Percentiles rank a stretch among this genome's conserved stretches.
Conservation (phyloP, 768 basidiomycete genomes). For the Symmetrospora coprosmae region DNA sequence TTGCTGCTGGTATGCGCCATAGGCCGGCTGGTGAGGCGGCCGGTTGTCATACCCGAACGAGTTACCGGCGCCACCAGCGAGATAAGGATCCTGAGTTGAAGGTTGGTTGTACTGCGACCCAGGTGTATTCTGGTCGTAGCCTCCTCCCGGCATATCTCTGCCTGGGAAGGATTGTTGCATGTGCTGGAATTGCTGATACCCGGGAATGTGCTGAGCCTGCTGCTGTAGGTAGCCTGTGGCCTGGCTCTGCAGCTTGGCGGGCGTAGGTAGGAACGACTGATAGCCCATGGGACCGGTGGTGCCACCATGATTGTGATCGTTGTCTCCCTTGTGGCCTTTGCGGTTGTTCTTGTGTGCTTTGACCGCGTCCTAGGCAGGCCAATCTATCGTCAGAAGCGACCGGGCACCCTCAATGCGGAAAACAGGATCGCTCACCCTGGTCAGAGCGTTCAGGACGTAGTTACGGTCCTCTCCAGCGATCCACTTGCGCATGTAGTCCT, state of each 20-base stretch:
- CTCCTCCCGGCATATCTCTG: too few species aligned
- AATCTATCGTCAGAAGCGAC: background rate
- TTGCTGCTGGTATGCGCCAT: too few species aligned
- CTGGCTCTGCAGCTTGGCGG: too few species aligned
- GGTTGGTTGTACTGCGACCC: too few species aligned
- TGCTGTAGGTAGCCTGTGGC: conserved; percentile 44
- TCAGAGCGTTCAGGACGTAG: conserved; percentile 44
- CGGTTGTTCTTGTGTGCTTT: conserved; percentile 61
- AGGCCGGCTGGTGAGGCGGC: too few species aligned
- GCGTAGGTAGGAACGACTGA: conserved; percentile 37
- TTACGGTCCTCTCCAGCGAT: conserved; percentile 42
- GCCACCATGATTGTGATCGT: too few species aligned
- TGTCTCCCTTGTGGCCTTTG: conserved; percentile 41
- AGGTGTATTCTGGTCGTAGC: too few species aligned
- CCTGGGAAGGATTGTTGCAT: conserved; percentile 37
- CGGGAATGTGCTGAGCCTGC: conserved; percentile 43
- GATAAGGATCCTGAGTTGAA: too few species aligned
- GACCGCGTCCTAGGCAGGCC: conserved; percentile 54
- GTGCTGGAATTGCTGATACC: conserved; percentile 42
- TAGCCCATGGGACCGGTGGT: too few species aligned
- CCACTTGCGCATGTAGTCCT: conserved; percentile 50
- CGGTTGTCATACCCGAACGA: too few species aligned
- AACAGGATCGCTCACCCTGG: conserved; percentile 36
- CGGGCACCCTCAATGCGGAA: background rate
- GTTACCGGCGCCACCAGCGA: too few species aligned